Base-by-base conservation (phyloP, 1,284 basidiomycete genomes). In the Agaricales sp. region DNA sequence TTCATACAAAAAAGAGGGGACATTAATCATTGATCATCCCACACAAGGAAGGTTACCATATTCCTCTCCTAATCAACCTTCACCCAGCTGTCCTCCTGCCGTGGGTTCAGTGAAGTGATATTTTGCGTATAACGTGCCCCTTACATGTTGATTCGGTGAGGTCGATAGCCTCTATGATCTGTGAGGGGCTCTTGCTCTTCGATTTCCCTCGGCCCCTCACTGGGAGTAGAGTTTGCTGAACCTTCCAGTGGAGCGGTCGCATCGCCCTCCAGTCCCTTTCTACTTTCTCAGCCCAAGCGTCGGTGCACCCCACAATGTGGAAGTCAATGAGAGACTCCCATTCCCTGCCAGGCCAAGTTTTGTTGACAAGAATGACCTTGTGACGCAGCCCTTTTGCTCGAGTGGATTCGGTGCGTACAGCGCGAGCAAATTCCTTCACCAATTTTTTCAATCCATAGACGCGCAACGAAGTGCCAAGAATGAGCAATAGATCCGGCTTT, bases 381-480 rank as follows among this genome's bases (percentile, higher is more conserved):
- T 85, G 86, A n/a, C n/a, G n/a, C n/a, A n/a, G n/a, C 3, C 72
- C 62, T 60, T 73, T 82, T 16, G 66, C 59, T 37, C 66, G 64
- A 52, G 66, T 69, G 8, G 69, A 56, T 12, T 60, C 52, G 13
- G 64, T 59, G 59, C 89, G 92, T 8, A 95, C 87, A 12, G 74
- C 76, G 56, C 80, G 84, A 8, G 93, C 90, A 57, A 98, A 96
- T 52, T 94, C 91, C 63, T 93, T 93, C 39, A 97, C 92, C 30
- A 97, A 79, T 57, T 85, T 87, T 67, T 92, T 93, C 48, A 96
- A 73, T 3, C 94, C 94, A 58, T 94, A 91, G 4, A 97, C 91
- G 62, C 95, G 95, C 55, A 98, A 77, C 23, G 89, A 92, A 13
- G 94, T 98, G 38, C 94, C 94, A 83, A 96, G 94, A 56, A 98